phyloP scores from a whole-genome alignment of 106 monocot species.

The Alisma plantagoaquatica region DNA sequence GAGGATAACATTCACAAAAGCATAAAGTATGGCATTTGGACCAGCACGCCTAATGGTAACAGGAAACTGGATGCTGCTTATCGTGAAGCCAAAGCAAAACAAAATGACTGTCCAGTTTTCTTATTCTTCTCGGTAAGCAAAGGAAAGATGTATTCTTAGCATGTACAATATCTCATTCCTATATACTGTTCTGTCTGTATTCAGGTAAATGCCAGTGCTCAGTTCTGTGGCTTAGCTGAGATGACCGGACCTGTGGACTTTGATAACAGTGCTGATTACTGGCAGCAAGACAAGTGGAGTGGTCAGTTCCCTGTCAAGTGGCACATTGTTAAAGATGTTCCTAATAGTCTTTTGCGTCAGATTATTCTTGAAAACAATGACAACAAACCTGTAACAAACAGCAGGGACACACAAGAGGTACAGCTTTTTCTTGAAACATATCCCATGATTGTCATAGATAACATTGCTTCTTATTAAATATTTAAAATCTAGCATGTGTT shows the following conservation, averaged over 20 bases:
- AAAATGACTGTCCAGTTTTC: slow-evolving; percentile 55
- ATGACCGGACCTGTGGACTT: slow-evolving; percentile 89
- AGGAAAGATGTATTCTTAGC: background rate
- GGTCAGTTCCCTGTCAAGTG: slow-evolving; percentile 89
- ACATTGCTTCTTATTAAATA: no score
- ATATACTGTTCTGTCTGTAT: background rate
- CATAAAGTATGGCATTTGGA: slow-evolving; percentile 94
- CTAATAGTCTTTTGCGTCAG: slow-evolving; percentile 77
- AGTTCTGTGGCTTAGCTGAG: slow-evolving; percentile 93
- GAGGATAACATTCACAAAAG: slow-evolving; percentile 98
- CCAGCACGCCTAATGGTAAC: slow-evolving; percentile 90
- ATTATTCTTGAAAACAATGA: slow-evolving; percentile 92
- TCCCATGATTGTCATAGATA: no score
- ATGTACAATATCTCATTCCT: background rate
- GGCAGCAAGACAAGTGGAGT: slow-evolving; percentile 95
- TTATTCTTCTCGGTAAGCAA: slow-evolving; percentile 85
- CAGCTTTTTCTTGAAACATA: no score
- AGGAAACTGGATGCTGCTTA: slow-evolving; percentile 75
- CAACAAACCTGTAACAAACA: slow-evolving; percentile 92
- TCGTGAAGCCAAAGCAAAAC: slow-evolving; percentile 53
- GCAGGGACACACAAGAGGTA: slow-evolving; percentile 98
- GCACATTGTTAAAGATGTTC: slow-evolving; percentile 85
- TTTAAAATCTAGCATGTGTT: slow-evolving; percentile 1
- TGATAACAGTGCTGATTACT: slow-evolving; percentile 86
- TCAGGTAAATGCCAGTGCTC: slow-evolving; percentile 71